Conservation (phyloP, 179 eudicot species). For the Gypsophila paniculata region DNA sequence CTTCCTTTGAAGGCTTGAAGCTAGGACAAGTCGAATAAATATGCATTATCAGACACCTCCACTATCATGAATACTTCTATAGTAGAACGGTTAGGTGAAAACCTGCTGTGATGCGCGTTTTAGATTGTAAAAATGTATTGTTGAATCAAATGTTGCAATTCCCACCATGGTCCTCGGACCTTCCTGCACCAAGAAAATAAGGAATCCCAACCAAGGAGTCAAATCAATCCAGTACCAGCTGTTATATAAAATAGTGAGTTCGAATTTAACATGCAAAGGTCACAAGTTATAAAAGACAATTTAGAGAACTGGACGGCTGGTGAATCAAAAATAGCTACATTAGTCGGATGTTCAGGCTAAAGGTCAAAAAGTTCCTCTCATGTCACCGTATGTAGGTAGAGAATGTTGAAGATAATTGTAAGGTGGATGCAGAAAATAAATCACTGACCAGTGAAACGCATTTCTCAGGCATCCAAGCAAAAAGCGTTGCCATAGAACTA, state of each 20-base stretch:
- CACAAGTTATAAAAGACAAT: neutral
- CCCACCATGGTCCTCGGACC: constrained; percentile 94
- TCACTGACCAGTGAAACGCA: neutral
- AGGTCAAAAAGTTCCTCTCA: constrained; percentile 9
- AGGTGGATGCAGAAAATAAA: neutral
- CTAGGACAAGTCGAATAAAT: constrained; percentile 9
- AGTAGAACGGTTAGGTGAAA: constrained; percentile 5
- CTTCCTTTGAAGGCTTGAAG: neutral
- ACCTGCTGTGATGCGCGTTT: constrained; percentile 95
- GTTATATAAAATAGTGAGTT: constrained; percentile 8
- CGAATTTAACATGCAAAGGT: neutral
- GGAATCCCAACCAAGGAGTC: neutral
- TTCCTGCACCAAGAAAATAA: constrained; percentile 45
- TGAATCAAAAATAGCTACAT: neutral
- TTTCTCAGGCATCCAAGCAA: too few relatives aligned
- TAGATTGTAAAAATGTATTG: constrained; percentile 89
- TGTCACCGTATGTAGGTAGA: neutral
- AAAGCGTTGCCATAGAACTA: too few relatives aligned
- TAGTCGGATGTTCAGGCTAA: constrained; percentile 1
- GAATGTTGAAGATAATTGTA: neutral
- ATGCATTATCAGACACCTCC: constrained; percentile 4
- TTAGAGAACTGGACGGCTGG: neutral
- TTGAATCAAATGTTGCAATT: constrained; percentile 91
- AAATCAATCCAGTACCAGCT: neutral
- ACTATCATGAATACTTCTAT: constrained; percentile 11